These are phyloP conservation scores for Rugosomyces carneus DNA, from an alignment of 1,284 basidiomycete species.

Conservation along the genomic window DNA sequence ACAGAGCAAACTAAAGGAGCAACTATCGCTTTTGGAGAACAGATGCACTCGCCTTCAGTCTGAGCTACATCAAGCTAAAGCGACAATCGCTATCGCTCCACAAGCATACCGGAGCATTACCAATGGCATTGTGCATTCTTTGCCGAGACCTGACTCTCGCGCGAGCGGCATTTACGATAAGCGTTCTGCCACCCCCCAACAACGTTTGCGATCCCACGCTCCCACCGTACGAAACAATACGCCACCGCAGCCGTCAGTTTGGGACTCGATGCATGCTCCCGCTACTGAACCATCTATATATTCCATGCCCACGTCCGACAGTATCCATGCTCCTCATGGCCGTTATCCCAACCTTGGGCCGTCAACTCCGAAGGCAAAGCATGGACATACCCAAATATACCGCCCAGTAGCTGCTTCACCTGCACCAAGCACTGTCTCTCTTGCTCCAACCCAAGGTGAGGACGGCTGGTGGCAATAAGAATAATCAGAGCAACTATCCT, in stretches of 20 bases:
- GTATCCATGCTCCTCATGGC: constrained; percentile 26
- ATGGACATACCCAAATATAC: constrained; percentile 22
- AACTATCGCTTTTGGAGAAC: constrained; percentile 56
- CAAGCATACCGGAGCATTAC: constrained; percentile 28
- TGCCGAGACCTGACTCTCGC: constrained; percentile 62
- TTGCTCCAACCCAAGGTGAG: constrained; percentile 57
- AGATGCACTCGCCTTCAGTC: constrained; percentile 52
- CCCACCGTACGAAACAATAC: constrained; percentile 35
- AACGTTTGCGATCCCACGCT: constrained; percentile 22
- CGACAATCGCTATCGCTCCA: constrained; percentile 25
- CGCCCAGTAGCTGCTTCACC: constrained; percentile 50
- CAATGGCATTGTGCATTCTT: constrained; percentile 35
- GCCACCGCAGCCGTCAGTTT: constrained; percentile 51
- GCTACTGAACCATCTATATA: constrained; percentile 22
- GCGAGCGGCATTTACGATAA: constrained; percentile 51
- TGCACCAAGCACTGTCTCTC: constrained; percentile 66
- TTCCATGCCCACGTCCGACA: constrained; percentile 16
- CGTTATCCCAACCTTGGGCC: constrained; percentile 34
- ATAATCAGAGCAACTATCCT: background rate
- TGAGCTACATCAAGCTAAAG: constrained; percentile 51
- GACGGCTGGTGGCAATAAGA: constrained; percentile 72
- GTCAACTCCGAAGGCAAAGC: constrained; percentile 35
- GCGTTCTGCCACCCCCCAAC: constrained; percentile 28
- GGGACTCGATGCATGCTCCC: constrained; percentile 74
- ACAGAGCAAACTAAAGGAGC: constrained; percentile 60